These are phyloP conservation scores for Psilocybe sp. DNA, from an alignment of 768 basidiomycete genomes.

Conservation along the genomic window DNA sequence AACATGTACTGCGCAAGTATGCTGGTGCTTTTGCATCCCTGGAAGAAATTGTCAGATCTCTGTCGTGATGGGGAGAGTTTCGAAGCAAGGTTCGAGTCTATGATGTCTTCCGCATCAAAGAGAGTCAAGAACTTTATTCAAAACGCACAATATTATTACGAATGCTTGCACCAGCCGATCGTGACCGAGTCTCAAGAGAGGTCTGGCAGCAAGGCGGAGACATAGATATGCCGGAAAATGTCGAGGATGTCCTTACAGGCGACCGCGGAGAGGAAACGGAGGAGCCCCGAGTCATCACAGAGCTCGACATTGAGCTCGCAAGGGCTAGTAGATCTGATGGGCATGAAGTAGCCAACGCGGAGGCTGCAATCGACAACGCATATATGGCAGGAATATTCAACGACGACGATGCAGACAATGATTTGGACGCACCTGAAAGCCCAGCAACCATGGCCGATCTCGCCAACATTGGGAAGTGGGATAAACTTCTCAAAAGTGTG, in stretches of 20 bases:
- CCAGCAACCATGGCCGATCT: no score
- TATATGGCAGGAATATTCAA: conserved; percentile 3
- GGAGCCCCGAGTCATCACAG: no score
- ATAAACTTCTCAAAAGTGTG: no score
- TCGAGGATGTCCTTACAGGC: no score
- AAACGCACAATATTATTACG: conserved; percentile 33
- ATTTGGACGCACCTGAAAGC: no score
- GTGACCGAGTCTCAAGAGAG: no score
- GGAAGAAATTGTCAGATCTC: conserved; percentile 31
- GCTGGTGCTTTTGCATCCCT: conserved; percentile 31
- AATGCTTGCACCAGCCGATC: no score
- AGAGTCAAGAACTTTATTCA: conserved; percentile 12
- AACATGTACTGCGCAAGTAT: conserved; percentile 26
- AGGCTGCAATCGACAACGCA: conserved; percentile 1
- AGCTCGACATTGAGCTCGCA: no score
- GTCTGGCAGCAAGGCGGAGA: conserved; percentile 7
- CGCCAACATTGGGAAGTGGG: no score
- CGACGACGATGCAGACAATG: neutral
- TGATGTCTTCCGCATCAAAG: conserved; percentile 5
- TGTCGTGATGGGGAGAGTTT: conserved; percentile 13
- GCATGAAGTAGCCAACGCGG: neutral
- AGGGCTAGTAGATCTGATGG: no score
- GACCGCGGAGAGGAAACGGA: no score
- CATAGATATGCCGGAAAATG: no score
- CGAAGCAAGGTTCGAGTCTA: conserved; percentile 14